Conservation (phyloP, 371 early-diverging fungal genomes). For the Funneliformis caledonium region DNA sequence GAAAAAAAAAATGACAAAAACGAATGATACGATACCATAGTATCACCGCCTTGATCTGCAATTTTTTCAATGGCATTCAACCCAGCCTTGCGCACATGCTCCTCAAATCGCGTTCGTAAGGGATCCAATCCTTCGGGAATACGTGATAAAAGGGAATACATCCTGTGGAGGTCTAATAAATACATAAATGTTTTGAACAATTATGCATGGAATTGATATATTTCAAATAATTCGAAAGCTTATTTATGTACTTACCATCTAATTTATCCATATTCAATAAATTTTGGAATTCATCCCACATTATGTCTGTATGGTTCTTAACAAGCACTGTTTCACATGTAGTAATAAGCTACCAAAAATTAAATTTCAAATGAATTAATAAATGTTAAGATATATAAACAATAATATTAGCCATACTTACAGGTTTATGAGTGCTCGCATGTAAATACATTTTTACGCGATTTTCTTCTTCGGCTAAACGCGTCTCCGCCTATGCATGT, state of each 20-base stretch:
- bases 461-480: slow-evolving; percentile 87
- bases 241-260: slow-evolving; percentile 56
- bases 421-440: slow-evolving; percentile 74
- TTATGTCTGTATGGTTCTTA: slow-evolving; percentile 73
- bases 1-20: slow-evolving; percentile 1
- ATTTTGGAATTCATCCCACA: slow-evolving; percentile 88
- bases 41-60: slow-evolving; percentile 59
- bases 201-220: background rate
- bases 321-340: slow-evolving; percentile 87
- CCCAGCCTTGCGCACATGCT: slow-evolving; percentile 85
- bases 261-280: slow-evolving; percentile 84
- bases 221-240: background rate
- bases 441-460: slow-evolving; percentile 90
- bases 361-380: background rate
- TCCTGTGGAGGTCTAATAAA: slow-evolving; percentile 75
- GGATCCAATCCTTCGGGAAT: slow-evolving; percentile 84
- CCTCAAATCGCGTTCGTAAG: slow-evolving; percentile 79
- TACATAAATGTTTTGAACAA: background rate
- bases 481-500: slow-evolving; percentile 68
- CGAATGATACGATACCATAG: slow-evolving; percentile 46
- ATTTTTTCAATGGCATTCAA: slow-evolving; percentile 82
- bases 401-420: slow-evolving; percentile 40
- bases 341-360: slow-evolving; percentile 59
- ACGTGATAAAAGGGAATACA: slow-evolving; percentile 82
- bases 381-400: background rate